Percentiles rank a stretch among this genome's conserved stretches.
Conservation (phyloP, 176 grass and related monocot genomes). For the Oropetium thomaeum region DNA sequence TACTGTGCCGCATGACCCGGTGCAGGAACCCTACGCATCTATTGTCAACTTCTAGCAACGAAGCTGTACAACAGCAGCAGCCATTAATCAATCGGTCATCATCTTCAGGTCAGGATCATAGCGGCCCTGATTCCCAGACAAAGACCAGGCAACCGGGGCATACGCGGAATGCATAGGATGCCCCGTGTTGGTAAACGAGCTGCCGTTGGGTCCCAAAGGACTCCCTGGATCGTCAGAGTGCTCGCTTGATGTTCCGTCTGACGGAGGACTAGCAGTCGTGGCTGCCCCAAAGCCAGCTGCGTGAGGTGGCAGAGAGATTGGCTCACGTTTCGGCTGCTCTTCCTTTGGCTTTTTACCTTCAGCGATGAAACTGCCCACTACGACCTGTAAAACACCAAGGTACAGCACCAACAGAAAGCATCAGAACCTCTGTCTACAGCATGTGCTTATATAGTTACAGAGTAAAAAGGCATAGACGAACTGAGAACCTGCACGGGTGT, state of each 20-base stretch:
- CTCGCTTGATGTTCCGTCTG: slow-evolving; percentile 58
- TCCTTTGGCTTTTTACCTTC: slow-evolving; percentile 81
- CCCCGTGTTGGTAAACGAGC: slow-evolving; percentile 45
- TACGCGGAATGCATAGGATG: slow-evolving; percentile 54
- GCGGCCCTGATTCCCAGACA: slow-evolving; percentile 57
- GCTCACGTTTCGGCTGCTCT: slow-evolving; percentile 58
- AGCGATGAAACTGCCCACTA: slow-evolving; percentile 83
- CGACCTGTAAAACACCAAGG: slow-evolving; percentile 52
- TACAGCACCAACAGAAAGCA: not conserved
- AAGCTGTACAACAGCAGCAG: not conserved
- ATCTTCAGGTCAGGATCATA: slow-evolving; percentile 77
- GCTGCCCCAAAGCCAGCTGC: slow-evolving; percentile 38
- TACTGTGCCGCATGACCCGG: not conserved
- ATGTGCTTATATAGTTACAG: not conserved
- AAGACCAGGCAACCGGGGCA: slow-evolving; percentile 53
- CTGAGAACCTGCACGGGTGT: slow-evolving; percentile 68
- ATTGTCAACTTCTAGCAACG: slow-evolving; percentile 39
- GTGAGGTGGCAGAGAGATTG: slow-evolving; percentile 33
- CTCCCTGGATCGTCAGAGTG: slow-evolving; percentile 65
- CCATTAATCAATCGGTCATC: slow-evolving; percentile 67
- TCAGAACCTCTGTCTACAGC: not conserved
- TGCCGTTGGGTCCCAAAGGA: slow-evolving; percentile 53
- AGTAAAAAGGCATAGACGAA: slow-evolving; percentile 6
- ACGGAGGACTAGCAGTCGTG: slow-evolving; percentile 44
- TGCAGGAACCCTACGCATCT: slow-evolving; percentile 32